Evolutionary conservation across 805 yeast genomes (phyloP), one percentile per base, ranked within the genome.

Genomic region (Vanderwaltozyma yarrowii): DNA sequence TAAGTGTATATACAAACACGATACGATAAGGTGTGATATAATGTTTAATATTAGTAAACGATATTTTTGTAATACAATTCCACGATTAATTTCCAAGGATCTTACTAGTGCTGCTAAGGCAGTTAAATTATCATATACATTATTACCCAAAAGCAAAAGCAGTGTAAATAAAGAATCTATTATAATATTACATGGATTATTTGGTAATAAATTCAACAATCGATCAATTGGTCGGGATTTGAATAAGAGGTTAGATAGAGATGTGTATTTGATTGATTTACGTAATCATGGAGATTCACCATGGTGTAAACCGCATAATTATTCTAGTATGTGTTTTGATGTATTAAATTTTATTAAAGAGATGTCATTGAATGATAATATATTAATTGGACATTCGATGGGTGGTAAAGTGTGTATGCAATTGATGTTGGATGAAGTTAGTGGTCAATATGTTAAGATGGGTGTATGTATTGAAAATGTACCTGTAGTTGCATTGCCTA

Each of bases 361-460:
- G 3, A 65, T 69, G 46, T 58, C 2, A 47, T 69, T 32, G 47
- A 54, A 18, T 38, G 55, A 44, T 40, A 80, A 84, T 0, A 73
- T 82, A n/a, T 42, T 82, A 15, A 62, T 82, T 14, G 94, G 94
- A 0, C 92, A 82, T 55, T 80, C 89, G 0, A 80, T 84, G 92
- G 98, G 98, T 6, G 98, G 95, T 4, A 88, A 89, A 52, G 73
- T 89, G 0, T 96, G 80, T 5, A 88, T 89, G 96, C 87, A 92
- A 0, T 66, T 82, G 5, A 79, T 85, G 0, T 63, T 92, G 41
- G 66, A 86, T 36, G 66, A 72, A 17, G 89, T 88, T 0, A 71
- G 73, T 1, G 47, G 19, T 10, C 28, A 23, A n/a, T 78, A 10
- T 76, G n/a, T 78, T 5, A 66, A 73, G 12, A 67, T 77, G 62